Percentiles rank a stretch among this genome's conserved stretches.
Evolutionary conservation across 345 rosid species (phyloP).

Genomic region (Boechera stricta): DNA sequence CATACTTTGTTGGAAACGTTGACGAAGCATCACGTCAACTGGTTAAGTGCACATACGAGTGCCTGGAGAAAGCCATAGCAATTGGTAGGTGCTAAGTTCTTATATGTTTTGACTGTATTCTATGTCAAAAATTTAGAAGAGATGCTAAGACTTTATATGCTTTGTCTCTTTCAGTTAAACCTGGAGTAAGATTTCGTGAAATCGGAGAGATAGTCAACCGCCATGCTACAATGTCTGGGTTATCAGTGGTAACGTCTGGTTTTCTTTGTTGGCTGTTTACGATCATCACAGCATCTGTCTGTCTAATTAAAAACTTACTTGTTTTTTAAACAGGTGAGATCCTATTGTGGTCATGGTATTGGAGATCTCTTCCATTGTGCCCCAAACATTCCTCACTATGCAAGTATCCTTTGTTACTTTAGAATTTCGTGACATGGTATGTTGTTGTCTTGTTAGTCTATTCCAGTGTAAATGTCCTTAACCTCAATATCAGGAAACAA

Average conservation of each 20-base stretch:
- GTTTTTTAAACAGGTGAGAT: conserved; percentile 69
- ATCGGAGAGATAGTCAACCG: conserved; percentile 91
- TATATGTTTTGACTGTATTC: background rate
- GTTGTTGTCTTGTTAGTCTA: conserved; percentile 12
- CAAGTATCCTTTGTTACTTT: conserved; percentile 65
- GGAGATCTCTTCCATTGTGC: conserved; percentile 99
- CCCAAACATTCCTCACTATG: conserved; percentile 96
- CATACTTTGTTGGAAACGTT: conserved; percentile 93
- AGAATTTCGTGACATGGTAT: conserved; percentile 1
- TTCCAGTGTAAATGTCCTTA: conserved; percentile 46
- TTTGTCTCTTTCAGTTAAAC: conserved; percentile 66
- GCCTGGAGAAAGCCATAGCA: conserved; percentile 92
- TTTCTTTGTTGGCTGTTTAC: background rate
- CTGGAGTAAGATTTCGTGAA: conserved; percentile 94
- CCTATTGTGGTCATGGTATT: conserved; percentile 94
- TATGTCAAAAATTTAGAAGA: background rate
- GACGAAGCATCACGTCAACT: conserved; percentile 87
- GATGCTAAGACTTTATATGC: conserved; percentile 2
- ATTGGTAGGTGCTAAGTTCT: conserved; percentile 57
- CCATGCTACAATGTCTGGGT: conserved; percentile 89
- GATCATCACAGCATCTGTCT: background rate
- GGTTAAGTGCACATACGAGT: conserved; percentile 88
- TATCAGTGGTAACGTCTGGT: conserved; percentile 79
- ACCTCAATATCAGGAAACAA: conserved; percentile 71
- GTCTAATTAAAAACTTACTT: conserved; percentile 8